phyloP scores from a whole-genome alignment of 2,329 filamentous ascomycete genomes.

The Erysiphe pulchra region DNA sequence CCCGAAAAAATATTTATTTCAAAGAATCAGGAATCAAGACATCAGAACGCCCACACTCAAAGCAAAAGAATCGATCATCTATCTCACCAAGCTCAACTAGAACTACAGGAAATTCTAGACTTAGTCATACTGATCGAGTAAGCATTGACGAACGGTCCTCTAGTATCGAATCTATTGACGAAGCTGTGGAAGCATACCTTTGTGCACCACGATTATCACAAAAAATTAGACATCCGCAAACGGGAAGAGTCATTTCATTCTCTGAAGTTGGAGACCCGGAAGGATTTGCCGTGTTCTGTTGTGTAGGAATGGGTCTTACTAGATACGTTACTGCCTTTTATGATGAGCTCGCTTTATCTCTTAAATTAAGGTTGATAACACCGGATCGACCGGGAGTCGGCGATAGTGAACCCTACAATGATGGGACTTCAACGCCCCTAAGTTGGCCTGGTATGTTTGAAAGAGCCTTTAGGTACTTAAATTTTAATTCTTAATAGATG shows the following conservation, averaged over 20 bases:
- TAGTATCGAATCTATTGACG: conserved; percentile 68
- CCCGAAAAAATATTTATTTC: neutral
- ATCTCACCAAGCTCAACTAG: neutral
- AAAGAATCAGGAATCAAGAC: neutral
- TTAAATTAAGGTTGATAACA: conserved; percentile 77
- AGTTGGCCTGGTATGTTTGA: conserved; percentile 62
- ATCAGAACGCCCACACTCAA: neutral
- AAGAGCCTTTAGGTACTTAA: neutral
- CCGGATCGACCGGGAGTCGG: conserved; percentile 85
- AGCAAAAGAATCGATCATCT: neutral
- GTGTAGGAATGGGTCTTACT: conserved; percentile 91
- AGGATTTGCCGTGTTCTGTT: conserved; percentile 82
- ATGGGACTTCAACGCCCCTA: conserved; percentile 62
- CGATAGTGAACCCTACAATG: conserved; percentile 63
- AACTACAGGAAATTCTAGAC: neutral
- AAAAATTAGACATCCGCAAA: conserved; percentile 65
- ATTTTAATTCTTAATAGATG: conserved; percentile 21
- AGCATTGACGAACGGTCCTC: conserved; percentile 43
- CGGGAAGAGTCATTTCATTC: conserved; percentile 73
- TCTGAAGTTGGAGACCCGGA: conserved; percentile 87
- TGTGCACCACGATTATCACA: conserved; percentile 65
- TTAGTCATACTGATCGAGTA: neutral
- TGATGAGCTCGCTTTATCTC: conserved; percentile 70
- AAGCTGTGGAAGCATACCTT: conserved; percentile 67
- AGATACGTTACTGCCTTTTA: conserved; percentile 94